phyloP scores from a whole-genome alignment of 2,329 filamentous ascomycete species.

The Trichoderma sp. region DNA sequence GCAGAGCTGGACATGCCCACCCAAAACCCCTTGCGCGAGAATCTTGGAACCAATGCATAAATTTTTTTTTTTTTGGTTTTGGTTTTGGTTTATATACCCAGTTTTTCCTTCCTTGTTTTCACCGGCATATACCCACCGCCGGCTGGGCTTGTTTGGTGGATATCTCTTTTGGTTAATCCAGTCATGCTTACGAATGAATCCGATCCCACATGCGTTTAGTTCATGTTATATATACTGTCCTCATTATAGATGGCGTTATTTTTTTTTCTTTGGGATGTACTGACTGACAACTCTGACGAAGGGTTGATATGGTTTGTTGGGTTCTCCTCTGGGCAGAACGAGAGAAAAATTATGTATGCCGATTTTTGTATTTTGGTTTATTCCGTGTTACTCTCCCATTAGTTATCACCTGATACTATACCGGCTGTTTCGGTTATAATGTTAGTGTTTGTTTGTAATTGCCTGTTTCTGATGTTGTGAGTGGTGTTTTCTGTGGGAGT shows the following conservation, averaged over 20 bases:
- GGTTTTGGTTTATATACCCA: conserved; percentile 17
- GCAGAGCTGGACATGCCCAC: not conserved
- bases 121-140: conserved; percentile 10
- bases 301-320: not conserved
- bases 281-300: not conserved
- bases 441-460: not conserved
- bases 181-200: conserved; percentile 18
- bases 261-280: not conserved
- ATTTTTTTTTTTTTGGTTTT: no score
- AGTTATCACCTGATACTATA: not conserved
- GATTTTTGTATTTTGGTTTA: not conserved
- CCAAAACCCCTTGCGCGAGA: not conserved
- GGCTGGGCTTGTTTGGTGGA: conserved; percentile 19
- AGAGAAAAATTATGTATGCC: not conserved
- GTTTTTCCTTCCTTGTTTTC: not conserved
- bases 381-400: not conserved
- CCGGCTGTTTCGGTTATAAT: not conserved
- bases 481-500: not conserved
- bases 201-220: conserved; percentile 13
- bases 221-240: conserved; percentile 12
- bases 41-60: conserved; percentile 5
- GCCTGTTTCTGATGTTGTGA: not conserved
- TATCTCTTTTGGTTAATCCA: conserved; percentile 13
- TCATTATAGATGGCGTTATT: conserved; percentile 18
- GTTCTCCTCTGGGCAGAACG: not conserved